Conservation (phyloP, 805 yeast species). For the Saccharomycopsis malanga region DNA sequence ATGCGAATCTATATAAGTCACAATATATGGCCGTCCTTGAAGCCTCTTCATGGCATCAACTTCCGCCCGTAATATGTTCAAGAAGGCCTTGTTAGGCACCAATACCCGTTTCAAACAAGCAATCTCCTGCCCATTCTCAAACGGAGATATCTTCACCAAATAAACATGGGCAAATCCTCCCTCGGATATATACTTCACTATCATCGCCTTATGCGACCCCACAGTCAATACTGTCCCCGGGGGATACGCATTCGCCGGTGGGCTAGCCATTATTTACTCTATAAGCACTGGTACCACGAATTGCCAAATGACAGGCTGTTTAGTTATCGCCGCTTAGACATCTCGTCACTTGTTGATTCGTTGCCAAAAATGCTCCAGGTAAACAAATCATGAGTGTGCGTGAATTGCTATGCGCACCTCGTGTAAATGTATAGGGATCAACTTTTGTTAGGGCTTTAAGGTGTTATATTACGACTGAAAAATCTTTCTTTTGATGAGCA, state of each 20-base stretch:
- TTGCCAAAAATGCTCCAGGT: not conserved
- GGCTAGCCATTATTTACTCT: slow-evolving; percentile 30
- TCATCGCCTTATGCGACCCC: slow-evolving; percentile 70
- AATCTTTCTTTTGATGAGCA: too few species aligned
- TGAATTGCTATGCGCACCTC: too few species aligned
- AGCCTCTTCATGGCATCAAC: slow-evolving; percentile 95
- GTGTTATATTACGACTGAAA: too few species aligned
- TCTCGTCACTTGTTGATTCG: too few species aligned
- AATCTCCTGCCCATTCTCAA: slow-evolving; percentile 41
- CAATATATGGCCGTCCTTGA: slow-evolving; percentile 71
- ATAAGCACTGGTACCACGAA: too few species aligned
- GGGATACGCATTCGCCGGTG: slow-evolving; percentile 55
- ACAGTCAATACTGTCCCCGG: slow-evolving; percentile 78
- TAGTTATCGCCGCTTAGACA: not conserved
- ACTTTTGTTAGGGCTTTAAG: too few species aligned
- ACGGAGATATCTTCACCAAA: slow-evolving; percentile 61
- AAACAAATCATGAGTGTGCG: too few species aligned
- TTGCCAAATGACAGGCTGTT: too few species aligned
- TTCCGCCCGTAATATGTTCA: slow-evolving; percentile 82
- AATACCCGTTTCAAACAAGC: slow-evolving; percentile 94
- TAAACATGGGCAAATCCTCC: slow-evolving; percentile 98
- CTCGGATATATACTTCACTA: slow-evolving; percentile 67
- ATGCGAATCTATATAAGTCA: slow-evolving; percentile 89
- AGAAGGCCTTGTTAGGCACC: slow-evolving; percentile 82
- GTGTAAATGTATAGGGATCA: too few species aligned